phyloP scores from a whole-genome alignment of 179 eudicot species.

The Sideroxylon spinosum region DNA sequence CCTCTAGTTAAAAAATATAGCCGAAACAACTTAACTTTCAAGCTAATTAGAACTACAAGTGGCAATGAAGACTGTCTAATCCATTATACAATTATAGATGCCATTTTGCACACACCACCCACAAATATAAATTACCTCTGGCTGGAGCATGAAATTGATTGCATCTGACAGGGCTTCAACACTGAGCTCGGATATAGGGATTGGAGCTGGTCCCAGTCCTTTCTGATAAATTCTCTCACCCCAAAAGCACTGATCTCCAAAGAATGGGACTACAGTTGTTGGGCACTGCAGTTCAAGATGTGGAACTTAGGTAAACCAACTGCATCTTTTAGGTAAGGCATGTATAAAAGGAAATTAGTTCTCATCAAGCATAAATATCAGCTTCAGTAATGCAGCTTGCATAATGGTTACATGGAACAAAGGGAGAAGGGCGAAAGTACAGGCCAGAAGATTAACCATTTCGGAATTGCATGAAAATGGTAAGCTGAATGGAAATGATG shows the following conservation, averaged over 20 bases:
- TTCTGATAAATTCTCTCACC: conserved; percentile 67
- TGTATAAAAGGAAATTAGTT: not conserved
- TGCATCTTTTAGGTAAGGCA: not conserved
- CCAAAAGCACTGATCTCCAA: conserved; percentile 98
- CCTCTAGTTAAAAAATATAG: not conserved
- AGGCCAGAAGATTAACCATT: too few relatives aligned
- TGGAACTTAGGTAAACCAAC: not conserved
- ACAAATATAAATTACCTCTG: conserved; percentile 50
- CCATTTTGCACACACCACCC: too few relatives aligned
- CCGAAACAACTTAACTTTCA: not conserved
- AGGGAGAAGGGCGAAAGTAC: too few relatives aligned
- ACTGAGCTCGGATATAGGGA: conserved; percentile 62
- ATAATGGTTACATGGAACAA: too few relatives aligned
- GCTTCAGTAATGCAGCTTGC: not conserved
- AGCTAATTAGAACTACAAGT: not conserved
- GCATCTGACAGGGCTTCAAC: conserved; percentile 72
- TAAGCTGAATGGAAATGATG: too few relatives aligned
- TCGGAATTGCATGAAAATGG: too few relatives aligned
- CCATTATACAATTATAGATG: not conserved
- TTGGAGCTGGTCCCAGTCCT: conserved; percentile 87
- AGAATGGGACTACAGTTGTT: conserved; percentile 83
- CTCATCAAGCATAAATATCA: not conserved
- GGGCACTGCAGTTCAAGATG: conserved; percentile 65
- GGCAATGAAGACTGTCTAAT: not conserved
- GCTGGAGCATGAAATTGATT: conserved; percentile 73